Percentiles rank a stretch among this genome's conserved stretches.
phyloP scores from a whole-genome alignment of 2,329 filamentous ascomycete species.

The Phoma sp. region DNA sequence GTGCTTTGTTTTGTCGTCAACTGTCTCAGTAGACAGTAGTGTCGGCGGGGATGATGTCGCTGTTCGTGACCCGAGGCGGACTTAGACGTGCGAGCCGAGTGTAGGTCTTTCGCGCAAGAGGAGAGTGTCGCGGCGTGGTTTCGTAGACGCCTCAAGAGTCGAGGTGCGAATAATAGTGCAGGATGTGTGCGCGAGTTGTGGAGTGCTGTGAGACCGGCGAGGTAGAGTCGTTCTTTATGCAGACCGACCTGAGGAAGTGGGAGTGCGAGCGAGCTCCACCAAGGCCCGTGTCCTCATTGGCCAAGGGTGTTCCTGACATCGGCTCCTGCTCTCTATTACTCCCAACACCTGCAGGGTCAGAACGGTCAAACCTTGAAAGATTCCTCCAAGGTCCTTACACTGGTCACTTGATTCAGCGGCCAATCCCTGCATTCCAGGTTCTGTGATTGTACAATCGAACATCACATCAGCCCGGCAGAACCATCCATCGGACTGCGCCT shows the following conservation, averaged over 20 bases:
- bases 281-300: slow-evolving; percentile 29
- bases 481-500: background rate
- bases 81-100: slow-evolving; percentile 14
- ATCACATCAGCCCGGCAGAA: background rate
- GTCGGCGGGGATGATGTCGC: slow-evolving; percentile 14
- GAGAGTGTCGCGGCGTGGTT: slow-evolving; percentile 14
- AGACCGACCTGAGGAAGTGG: slow-evolving; percentile 34
- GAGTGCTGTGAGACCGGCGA: slow-evolving; percentile 33
- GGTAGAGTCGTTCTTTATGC: slow-evolving; percentile 39
- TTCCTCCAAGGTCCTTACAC: no score
- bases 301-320: slow-evolving; percentile 25
- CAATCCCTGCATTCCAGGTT: background rate
- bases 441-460: background rate
- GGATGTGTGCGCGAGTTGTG: slow-evolving; percentile 37
- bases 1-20: slow-evolving; percentile 8
- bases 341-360: background rate
- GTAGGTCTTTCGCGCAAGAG: slow-evolving; percentile 20
- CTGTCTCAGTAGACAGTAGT: slow-evolving; percentile 17
- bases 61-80: slow-evolving; percentile 23
- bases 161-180: slow-evolving; percentile 23
- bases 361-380: background rate
- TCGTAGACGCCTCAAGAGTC: slow-evolving; percentile 16
- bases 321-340: slow-evolving; percentile 15
- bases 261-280: slow-evolving; percentile 28
- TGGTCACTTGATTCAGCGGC: background rate